phyloP scores from a whole-genome alignment of 2,329 filamentous ascomycete genomes.

The Plenodomus biglobosus region DNA sequence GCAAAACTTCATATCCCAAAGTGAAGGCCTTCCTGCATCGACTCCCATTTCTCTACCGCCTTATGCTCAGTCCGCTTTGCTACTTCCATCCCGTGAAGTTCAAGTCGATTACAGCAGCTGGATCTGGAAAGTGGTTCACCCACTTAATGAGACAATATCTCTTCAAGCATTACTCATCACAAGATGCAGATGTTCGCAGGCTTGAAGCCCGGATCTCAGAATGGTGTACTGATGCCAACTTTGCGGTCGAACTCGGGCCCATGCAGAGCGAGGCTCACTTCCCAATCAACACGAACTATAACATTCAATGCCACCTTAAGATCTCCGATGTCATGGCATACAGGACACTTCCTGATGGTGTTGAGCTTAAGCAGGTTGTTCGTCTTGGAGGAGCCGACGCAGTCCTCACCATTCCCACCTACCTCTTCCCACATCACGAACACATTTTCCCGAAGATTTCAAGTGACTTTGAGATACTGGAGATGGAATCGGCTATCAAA shows the following conservation, averaged over 20 bases:
- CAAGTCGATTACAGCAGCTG: slow-evolving; percentile 53
- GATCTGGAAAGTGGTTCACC: slow-evolving; percentile 55
- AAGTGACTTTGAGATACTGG: slow-evolving; percentile 36
- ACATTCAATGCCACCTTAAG: slow-evolving; percentile 51
- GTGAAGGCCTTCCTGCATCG: slow-evolving; percentile 52
- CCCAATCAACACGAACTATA: slow-evolving; percentile 52
- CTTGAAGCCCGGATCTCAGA: slow-evolving; percentile 51
- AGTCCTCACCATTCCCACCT: slow-evolving; percentile 52
- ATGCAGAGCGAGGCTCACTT: slow-evolving; percentile 52
- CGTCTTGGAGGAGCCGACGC: slow-evolving; percentile 56
- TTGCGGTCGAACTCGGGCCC: slow-evolving; percentile 52
- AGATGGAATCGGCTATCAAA: slow-evolving; percentile 44
- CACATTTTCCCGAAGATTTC: slow-evolving; percentile 52
- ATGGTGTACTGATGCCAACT: slow-evolving; percentile 57
- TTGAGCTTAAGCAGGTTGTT: slow-evolving; percentile 52
- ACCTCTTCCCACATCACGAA: slow-evolving; percentile 57
- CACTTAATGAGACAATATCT: slow-evolving; percentile 51
- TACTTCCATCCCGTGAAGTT: slow-evolving; percentile 58
- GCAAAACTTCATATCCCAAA: slow-evolving; percentile 46
- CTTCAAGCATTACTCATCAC: slow-evolving; percentile 52
- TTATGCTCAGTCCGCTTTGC: slow-evolving; percentile 52
- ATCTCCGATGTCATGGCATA: slow-evolving; percentile 55
- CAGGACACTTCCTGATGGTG: slow-evolving; percentile 48
- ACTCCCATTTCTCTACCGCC: slow-evolving; percentile 52
- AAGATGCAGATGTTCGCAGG: slow-evolving; percentile 49